phyloP scores from a whole-genome alignment of 345 rosid species.

The Laguncularia racemosa region DNA sequence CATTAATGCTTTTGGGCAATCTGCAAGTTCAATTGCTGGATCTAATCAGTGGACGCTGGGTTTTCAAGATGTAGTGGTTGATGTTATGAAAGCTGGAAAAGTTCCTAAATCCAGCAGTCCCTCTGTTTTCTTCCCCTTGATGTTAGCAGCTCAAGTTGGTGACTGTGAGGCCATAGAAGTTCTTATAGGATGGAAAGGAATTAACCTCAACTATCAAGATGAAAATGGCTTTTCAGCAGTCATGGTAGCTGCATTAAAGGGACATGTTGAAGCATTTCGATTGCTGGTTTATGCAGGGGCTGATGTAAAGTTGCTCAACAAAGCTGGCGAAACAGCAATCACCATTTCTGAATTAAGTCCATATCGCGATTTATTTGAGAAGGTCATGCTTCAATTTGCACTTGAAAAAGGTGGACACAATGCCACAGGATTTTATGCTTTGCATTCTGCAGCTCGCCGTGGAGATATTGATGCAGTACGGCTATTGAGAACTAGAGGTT shows the following conservation, averaged over 20 bases:
- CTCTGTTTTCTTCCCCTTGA: conserved; percentile 50
- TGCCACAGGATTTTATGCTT: conserved; percentile 78
- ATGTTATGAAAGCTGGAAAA: conserved; percentile 43
- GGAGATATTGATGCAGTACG: conserved; percentile 71
- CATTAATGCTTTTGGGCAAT: conserved; percentile 39
- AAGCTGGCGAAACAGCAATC: conserved; percentile 67
- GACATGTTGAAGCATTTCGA: conserved; percentile 74
- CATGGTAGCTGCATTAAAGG: conserved; percentile 76
- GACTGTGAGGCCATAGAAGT: conserved; percentile 55
- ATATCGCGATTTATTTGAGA: conserved; percentile 63
- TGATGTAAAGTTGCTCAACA: conserved; percentile 70
- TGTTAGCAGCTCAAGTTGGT: conserved; percentile 60
- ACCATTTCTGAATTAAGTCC: conserved; percentile 55
- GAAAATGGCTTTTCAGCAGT: conserved; percentile 78
- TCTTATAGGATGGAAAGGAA: conserved; percentile 29
- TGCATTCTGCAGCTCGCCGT: conserved; percentile 92
- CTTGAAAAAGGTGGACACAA: conserved; percentile 69
- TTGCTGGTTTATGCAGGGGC: conserved; percentile 78
- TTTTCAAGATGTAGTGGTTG: conserved; percentile 54
- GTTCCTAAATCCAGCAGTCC: conserved; percentile 51
- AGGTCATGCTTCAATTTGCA: conserved; percentile 89
- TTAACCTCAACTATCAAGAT: conserved; percentile 70
- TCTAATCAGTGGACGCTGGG: conserved; percentile 59
- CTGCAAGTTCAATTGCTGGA: conserved; percentile 44
- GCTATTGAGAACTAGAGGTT: conserved; percentile 56